Percentiles rank a stretch among this genome's conserved stretches.
These are phyloP conservation scores for Mixia osmundae DNA, from an alignment of 1,284 basidiomycete genomes.

Conservation along the genomic window DNA sequence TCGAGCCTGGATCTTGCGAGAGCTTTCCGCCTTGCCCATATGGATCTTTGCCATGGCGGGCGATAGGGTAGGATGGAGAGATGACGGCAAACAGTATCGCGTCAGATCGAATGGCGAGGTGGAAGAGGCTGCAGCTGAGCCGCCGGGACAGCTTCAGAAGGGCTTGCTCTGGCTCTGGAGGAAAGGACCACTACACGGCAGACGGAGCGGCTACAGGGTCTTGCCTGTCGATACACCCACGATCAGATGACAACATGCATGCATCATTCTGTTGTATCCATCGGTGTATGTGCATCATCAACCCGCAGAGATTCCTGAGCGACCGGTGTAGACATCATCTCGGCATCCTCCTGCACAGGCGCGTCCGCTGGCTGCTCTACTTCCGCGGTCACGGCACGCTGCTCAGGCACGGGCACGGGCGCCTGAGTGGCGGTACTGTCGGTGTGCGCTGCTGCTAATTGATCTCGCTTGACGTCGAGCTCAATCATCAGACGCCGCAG, in stretches of 20 bases:
- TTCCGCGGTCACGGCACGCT: background rate
- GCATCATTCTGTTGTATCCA: no score
- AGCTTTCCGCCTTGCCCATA: conserved; percentile 58
- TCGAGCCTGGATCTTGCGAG: conserved; percentile 48
- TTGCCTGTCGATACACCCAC: no score
- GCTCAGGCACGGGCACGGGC: conserved; percentile 1
- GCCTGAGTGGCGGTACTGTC: no score
- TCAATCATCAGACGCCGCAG: conserved; percentile 31
- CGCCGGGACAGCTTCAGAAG: no score
- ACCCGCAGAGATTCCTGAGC: no score
- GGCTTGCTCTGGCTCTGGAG: no score
- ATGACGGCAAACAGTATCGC: conserved; percentile 12
- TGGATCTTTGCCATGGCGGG: conserved; percentile 58
- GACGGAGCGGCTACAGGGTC: no score
- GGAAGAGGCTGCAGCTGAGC: background rate
- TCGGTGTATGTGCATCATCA: no score
- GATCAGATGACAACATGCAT: no score
- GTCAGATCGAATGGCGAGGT: conserved; percentile 15
- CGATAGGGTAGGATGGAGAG: conserved; percentile 60
- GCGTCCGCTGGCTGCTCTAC: background rate
- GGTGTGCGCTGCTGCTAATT: conserved; percentile 20
- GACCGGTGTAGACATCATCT: no score
- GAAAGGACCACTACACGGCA: no score
- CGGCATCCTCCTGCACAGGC: no score
- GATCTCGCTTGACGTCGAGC: conserved; percentile 58